Conservation (phyloP, 306 rosid species). For the Begonia masoniana region DNA sequence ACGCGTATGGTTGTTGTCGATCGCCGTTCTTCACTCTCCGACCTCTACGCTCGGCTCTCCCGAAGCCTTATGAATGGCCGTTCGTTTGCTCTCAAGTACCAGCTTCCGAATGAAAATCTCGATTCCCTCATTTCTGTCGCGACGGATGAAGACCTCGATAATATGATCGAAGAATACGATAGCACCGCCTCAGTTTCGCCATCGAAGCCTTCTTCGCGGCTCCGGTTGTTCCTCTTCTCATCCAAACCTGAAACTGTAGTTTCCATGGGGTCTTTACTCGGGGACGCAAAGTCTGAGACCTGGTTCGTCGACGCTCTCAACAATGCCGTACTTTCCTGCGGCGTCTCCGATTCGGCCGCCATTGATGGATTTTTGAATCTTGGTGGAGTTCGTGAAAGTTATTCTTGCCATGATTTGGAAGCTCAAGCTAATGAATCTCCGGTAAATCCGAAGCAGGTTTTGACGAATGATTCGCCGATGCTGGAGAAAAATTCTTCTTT, state of each 20-base stretch:
- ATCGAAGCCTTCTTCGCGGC: conserved; percentile 32
- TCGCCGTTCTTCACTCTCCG: conserved; percentile 44
- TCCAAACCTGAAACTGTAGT: conserved; percentile 56
- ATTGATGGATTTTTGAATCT: conserved; percentile 37
- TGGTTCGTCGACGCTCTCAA: conserved; percentile 96
- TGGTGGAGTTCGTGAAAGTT: conserved; percentile 34
- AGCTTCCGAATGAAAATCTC: conserved; percentile 71
- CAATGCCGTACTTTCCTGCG: conserved; percentile 40
- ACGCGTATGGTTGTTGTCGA: conserved; percentile 76
- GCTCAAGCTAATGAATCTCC: conserved; percentile 23
- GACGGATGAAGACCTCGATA: conserved; percentile 80
- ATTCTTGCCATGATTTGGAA: conserved; percentile 55
- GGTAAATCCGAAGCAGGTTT: conserved; percentile 23
- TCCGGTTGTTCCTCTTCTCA: conserved; percentile 65
- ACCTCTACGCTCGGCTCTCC: conserved; percentile 57
- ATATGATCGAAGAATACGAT: conserved; percentile 87
- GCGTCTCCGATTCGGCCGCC: conserved; percentile 55
- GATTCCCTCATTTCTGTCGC: conserved; percentile 65
- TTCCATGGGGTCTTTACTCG: conserved; percentile 73
- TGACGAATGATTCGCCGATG: conserved; percentile 39
- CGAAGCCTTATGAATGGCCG: conserved; percentile 58
- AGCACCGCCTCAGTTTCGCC: conserved; percentile 31
- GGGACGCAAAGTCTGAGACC: conserved; percentile 72
- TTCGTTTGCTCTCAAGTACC: conserved; percentile 73
- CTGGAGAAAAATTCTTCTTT: conserved; percentile 41